Evolutionary conservation across 176 grass and related monocot genomes (phyloP), one percentile per base, ranked within the genome.

Genomic region (Pontederia paniculata): DNA sequence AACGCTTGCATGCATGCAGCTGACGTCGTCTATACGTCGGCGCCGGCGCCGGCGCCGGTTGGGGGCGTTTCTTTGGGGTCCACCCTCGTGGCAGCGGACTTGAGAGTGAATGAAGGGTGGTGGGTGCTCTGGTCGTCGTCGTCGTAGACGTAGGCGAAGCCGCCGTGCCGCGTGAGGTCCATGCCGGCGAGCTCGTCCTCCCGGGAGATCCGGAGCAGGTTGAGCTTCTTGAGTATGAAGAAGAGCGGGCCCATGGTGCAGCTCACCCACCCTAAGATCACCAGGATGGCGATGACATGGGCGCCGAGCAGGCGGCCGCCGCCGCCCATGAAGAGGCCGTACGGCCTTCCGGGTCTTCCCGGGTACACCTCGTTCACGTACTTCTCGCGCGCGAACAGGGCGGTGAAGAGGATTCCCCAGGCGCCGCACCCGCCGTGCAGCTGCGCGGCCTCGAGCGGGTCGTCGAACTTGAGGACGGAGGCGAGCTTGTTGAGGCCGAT

Each of bases 261-360:
- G 46, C 67, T 67, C 25, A 72, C 76, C 76, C 76, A 78, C 12
- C 67, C 68, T 1, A 23, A 13, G 50, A 72, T 78, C 10, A 58
- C 68, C 25, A 78, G 51, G 69, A 78, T 73, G 49, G 55, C 31
- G 41, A 78, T 20, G 10, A 78, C 10, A 25, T 78, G 76, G 9
- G 76, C 76, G 4, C 44, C 68, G 0, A 78, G 57, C 12, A 78
- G 76, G 49, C 63, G 48, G 15, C 60, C 69, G 0, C 76, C 76
- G 20, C 76, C 76, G 23, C 76, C 76, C 76, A 78, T 78, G 45
- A 78, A 78, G 42, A 78, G 53, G 28, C 76, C 76, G 45, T 72
- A 52, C 2, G 76, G 76, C 44, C 76, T n/a, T 13, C 54, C 69
- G 5, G 52, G 42, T 1, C 70, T 23, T 16, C 55, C 76, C 7